Conservation (phyloP, 169 alveolate genomes). For the Plasmodium gonderi region DNA sequence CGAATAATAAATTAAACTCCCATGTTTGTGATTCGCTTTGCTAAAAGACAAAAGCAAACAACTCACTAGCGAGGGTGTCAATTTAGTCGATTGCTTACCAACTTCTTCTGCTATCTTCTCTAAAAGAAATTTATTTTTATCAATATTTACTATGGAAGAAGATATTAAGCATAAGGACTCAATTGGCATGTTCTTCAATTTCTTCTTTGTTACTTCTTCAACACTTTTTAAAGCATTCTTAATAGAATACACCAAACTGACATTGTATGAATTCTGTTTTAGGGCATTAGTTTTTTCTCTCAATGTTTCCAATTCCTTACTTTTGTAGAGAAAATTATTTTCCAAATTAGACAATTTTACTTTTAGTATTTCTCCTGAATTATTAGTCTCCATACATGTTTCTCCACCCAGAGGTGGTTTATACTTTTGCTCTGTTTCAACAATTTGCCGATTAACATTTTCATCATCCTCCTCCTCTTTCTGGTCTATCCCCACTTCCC, state of each 20-base stretch:
- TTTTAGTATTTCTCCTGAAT: not conserved
- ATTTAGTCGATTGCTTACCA: slow-evolving; percentile 78
- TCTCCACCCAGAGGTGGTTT: no score
- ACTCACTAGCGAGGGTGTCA: slow-evolving; percentile 82
- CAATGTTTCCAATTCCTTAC: slow-evolving; percentile 24
- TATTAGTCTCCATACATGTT: not conserved
- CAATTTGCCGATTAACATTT: not conserved
- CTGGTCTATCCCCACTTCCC: not conserved
- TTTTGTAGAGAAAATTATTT: not conserved
- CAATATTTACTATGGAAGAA: slow-evolving; percentile 29
- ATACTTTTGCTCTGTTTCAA: not conserved
- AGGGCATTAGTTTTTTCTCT: slow-evolving; percentile 32
- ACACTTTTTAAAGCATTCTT: slow-evolving; percentile 38
- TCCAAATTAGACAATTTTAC: slow-evolving; percentile 14
- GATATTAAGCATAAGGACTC: slow-evolving; percentile 68
- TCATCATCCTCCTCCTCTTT: not conserved
- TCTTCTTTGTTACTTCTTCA: slow-evolving; percentile 44
- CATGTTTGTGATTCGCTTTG: slow-evolving; percentile 81
- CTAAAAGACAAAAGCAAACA: slow-evolving; percentile 80
- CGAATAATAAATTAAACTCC: slow-evolving; percentile 81
- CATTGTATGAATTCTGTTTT: slow-evolving; percentile 33
- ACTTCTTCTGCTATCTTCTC: slow-evolving; percentile 82
- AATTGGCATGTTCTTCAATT: slow-evolving; percentile 54
- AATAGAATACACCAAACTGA: slow-evolving; percentile 39
- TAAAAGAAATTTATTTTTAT: slow-evolving; percentile 49